phyloP scores from a whole-genome alignment of 129 eudicot species.

The Deinandra increscens region DNA sequence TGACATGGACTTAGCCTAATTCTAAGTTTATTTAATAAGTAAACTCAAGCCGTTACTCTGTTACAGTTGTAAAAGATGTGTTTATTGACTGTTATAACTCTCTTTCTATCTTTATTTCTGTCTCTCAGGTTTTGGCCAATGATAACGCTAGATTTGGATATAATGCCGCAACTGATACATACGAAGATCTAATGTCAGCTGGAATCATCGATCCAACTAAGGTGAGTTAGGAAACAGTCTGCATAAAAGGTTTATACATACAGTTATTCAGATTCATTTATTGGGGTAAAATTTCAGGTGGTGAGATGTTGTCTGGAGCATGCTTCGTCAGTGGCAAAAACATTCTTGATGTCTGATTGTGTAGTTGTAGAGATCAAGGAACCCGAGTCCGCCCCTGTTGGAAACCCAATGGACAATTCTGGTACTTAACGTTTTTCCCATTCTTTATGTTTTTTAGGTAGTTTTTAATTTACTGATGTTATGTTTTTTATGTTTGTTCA shows the following conservation, averaged over 20 bases:
- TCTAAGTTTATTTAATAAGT: too few relatives aligned
- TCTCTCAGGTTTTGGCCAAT: slow-evolving; percentile 58
- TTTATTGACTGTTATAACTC: too few relatives aligned
- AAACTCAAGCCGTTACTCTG: too few relatives aligned
- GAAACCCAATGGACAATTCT: slow-evolving; percentile 85
- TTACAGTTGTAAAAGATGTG: too few relatives aligned
- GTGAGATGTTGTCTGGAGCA: slow-evolving; percentile 93
- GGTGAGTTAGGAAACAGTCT: slow-evolving; percentile 36
- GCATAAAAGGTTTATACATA: too few relatives aligned
- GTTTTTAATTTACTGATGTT: neutral
- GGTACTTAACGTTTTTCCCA: too few relatives aligned
- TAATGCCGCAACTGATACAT: slow-evolving; percentile 77
- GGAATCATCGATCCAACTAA: slow-evolving; percentile 92
- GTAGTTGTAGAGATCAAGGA: slow-evolving; percentile 95
- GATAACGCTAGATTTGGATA: slow-evolving; percentile 63
- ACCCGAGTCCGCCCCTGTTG: slow-evolving; percentile 60
- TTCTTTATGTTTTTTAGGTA: neutral
- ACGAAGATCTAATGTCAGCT: slow-evolving; percentile 87
- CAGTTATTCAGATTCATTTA: too few relatives aligned
- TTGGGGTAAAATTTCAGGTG: slow-evolving; percentile 43
- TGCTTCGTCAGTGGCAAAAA: slow-evolving; percentile 83
- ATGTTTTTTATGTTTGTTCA: slow-evolving; percentile 21
- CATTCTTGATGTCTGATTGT: slow-evolving; percentile 89
- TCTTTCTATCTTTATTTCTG: too few relatives aligned
- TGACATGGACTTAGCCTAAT: too few relatives aligned